Percentiles rank a stretch among this genome's conserved stretches.
These are phyloP conservation scores for Candida taoyuanica DNA, from an alignment of 805 yeast genomes.

Conservation along the genomic window DNA sequence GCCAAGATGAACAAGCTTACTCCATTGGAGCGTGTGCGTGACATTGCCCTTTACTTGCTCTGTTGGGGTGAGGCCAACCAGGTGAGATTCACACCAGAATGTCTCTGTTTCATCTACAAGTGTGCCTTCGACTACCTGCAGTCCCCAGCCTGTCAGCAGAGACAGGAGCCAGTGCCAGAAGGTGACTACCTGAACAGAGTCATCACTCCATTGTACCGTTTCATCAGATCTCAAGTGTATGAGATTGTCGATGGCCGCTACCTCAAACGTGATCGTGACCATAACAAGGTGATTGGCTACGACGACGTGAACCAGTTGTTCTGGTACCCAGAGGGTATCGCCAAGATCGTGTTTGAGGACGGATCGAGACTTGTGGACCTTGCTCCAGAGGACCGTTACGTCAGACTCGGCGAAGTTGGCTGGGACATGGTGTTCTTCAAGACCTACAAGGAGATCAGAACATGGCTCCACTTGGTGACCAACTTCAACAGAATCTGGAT, in stretches of 20 bases:
- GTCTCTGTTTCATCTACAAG: slow-evolving; percentile 90
- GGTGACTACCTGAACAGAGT: slow-evolving; percentile 88
- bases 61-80: slow-evolving; percentile 92
- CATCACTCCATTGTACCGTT: slow-evolving; percentile 84
- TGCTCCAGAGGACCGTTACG: slow-evolving; percentile 85
- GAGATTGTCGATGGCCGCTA: slow-evolving; percentile 78
- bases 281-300: slow-evolving; percentile 78
- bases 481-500: slow-evolving; percentile 99
- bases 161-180: slow-evolving; percentile 77
- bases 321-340: slow-evolving; percentile 99
- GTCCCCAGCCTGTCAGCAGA: slow-evolving; percentile 88
- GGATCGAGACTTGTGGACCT: slow-evolving; percentile 88
- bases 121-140: slow-evolving; percentile 87
- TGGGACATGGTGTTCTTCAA: slow-evolving; percentile 93
- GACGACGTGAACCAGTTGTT: slow-evolving; percentile 98
- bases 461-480: slow-evolving; percentile 94
- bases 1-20: slow-evolving; percentile 67
- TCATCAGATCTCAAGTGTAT: slow-evolving; percentile 74
- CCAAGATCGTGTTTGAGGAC: slow-evolving; percentile 86
- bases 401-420: slow-evolving; percentile 83
- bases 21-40: slow-evolving; percentile 79
- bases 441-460: slow-evolving; percentile 91
- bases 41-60: slow-evolving; percentile 66
- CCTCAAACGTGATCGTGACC: slow-evolving; percentile 82
- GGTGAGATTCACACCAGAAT: slow-evolving; percentile 89